phyloP scores from a whole-genome alignment of 768 basidiomycete genomes.

The Suillus decipiens region DNA sequence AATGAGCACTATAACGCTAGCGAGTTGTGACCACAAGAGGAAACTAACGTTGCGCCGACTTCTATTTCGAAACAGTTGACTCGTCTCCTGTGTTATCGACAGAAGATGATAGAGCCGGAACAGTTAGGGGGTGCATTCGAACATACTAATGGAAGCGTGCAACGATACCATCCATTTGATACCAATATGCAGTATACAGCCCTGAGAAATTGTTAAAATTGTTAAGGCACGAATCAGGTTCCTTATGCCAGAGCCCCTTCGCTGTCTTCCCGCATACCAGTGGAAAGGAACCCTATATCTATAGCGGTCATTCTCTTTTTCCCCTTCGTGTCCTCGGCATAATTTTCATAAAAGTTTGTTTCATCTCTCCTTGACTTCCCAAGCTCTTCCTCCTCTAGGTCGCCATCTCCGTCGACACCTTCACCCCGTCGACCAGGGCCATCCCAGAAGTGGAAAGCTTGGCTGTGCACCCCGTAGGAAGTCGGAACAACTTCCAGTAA shows the following conservation, averaged over 20 bases:
- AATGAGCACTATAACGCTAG: neutral
- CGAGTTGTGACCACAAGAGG: neutral
- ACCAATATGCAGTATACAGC: neutral
- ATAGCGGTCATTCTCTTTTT: slow-evolving; percentile 45
- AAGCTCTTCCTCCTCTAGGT: slow-evolving; percentile 17
- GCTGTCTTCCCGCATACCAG: neutral
- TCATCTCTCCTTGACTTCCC: slow-evolving; percentile 48
- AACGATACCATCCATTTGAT: neutral
- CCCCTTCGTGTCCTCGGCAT: slow-evolving; percentile 73
- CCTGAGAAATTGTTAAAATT: neutral
- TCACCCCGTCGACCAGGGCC: slow-evolving; percentile 68
- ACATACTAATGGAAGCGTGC: neutral
- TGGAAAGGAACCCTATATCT: slow-evolving; percentile 28
- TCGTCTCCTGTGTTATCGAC: neutral
- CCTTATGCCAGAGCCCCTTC: too few relatives aligned
- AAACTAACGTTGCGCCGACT: neutral
- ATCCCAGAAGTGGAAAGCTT: slow-evolving; percentile 92
- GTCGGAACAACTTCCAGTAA: slow-evolving; percentile 91
- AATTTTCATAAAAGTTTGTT: slow-evolving; percentile 88
- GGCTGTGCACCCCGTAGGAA: slow-evolving; percentile 86
- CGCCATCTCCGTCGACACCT: slow-evolving; percentile 34
- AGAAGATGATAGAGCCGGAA: too few relatives aligned
- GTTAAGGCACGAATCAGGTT: neutral
- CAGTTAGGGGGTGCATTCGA: neutral
- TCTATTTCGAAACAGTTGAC: neutral